Percentiles rank a stretch among this genome's conserved stretches.
phyloP scores from a whole-genome alignment of 169 alveolate species.

The Babesia sp. region DNA sequence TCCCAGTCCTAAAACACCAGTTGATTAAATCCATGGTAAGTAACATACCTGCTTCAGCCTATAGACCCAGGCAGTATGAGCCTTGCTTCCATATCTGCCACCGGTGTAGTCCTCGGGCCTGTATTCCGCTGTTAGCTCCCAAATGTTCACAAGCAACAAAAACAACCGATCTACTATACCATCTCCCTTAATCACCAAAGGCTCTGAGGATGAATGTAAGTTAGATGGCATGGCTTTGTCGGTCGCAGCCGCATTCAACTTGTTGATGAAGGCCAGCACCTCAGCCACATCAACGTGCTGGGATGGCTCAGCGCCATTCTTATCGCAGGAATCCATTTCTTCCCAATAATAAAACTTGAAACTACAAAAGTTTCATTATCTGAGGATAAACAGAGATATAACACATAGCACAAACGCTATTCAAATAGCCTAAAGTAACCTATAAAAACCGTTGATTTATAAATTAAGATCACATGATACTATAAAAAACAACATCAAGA shows the following conservation, averaged over 20 bases:
- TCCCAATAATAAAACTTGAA: no score
- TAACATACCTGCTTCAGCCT: conserved; percentile 6
- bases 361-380: neutral
- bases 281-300: neutral
- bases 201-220: neutral
- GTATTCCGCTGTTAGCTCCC: conserved; percentile 8
- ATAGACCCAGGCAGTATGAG: conserved; percentile 38
- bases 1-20: conserved; percentile 8
- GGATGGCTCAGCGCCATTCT: neutral
- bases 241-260: conserved; percentile 15
- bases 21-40: neutral
- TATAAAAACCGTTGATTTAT: no score
- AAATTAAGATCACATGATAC: no score
- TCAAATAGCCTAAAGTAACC: no score
- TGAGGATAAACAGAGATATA: neutral
- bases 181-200: no score
- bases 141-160: conserved; percentile 8
- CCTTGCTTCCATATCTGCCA: conserved; percentile 63
- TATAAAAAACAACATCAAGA: no score
- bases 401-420: no score
- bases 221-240: conserved; percentile 12
- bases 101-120: conserved; percentile 41
- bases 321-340: neutral
- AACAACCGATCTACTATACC: neutral
- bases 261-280: neutral